Evolutionary conservation across 2,329 filamentous ascomycete species (phyloP).

Genomic region (Fusarium denticulatum): DNA sequence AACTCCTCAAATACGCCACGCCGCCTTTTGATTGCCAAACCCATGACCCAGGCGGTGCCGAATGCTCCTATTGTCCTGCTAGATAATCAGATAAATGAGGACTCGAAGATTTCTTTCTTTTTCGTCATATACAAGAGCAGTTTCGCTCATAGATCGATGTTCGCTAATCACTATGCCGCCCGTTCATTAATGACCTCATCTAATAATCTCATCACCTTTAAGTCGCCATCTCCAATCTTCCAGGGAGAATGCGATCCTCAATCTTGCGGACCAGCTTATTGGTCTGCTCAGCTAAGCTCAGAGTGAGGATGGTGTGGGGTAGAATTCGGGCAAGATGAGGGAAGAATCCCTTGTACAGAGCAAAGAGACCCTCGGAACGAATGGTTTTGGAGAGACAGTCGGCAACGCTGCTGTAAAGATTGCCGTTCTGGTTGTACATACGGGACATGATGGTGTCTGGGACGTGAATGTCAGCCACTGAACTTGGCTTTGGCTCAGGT

Average conservation of each 20-base stretch:
- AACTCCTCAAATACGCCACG: conserved; percentile 42
- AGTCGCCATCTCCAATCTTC: conserved; percentile 45
- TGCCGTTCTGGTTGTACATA: conserved; percentile 98
- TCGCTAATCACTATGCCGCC: neutral
- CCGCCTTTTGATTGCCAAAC: conserved; percentile 40
- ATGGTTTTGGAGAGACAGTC: conserved; percentile 94
- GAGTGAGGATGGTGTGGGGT: conserved; percentile 93
- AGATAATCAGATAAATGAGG: conserved; percentile 20
- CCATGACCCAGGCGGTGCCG: conserved; percentile 33
- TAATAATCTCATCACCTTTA: neutral
- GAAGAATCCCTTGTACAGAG: conserved; percentile 97
- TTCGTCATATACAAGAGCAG: conserved; percentile 26
- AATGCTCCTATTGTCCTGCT: conserved; percentile 33
- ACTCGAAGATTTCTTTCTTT: conserved; percentile 6
- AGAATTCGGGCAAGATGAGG: conserved; percentile 94
- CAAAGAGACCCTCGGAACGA: conserved; percentile 87
- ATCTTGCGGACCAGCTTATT: conserved; percentile 89
- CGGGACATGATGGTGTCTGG: conserved; percentile 96
- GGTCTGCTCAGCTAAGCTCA: conserved; percentile 95
- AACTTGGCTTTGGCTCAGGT: neutral
- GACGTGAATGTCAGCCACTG: neutral
- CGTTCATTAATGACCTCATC: neutral
- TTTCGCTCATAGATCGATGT: conserved; percentile 15
- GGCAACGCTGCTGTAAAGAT: conserved; percentile 92
- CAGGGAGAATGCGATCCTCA: conserved; percentile 68